Evolutionary conservation across 345 rosid species (phyloP).

Genomic region (Corchorus capsularis): DNA sequence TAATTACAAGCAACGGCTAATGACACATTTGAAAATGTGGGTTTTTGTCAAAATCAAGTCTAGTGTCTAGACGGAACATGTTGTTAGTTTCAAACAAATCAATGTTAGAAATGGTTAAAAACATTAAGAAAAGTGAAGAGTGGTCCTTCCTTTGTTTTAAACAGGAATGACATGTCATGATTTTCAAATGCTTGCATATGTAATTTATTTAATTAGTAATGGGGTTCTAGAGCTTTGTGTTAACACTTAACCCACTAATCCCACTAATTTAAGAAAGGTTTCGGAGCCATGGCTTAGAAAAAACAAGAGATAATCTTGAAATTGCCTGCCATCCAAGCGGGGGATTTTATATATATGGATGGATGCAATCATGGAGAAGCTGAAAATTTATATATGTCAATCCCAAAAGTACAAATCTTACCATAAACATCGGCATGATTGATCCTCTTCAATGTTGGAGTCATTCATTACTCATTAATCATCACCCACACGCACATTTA

Average conservation of each 20-base stretch:
- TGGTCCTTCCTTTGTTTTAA: too few relatives aligned
- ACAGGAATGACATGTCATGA: too few relatives aligned
- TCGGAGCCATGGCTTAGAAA: not conserved
- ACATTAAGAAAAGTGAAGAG: too few relatives aligned
- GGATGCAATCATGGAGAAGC: not conserved
- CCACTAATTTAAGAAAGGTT: not conserved
- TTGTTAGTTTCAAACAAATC: too few relatives aligned
- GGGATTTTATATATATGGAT: not conserved
- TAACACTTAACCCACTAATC: too few relatives aligned
- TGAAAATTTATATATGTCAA: too few relatives aligned
- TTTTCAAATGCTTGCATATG: too few relatives aligned
- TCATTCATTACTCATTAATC: not conserved
- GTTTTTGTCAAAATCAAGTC: not conserved
- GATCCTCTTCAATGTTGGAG: not conserved
- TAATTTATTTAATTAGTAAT: not conserved
- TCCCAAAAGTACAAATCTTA: not conserved
- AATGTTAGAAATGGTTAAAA: too few relatives aligned
- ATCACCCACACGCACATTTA: not conserved
- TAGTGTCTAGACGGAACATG: not conserved
- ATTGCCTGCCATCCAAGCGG: constrained; percentile 2
- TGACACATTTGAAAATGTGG: not conserved
- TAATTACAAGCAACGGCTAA: not conserved
- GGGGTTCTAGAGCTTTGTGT: not conserved
- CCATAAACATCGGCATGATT: not conserved
- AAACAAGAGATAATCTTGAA: not conserved